A percentile compares a stretch with the other conserved stretches of the same genome.
Evolutionary conservation across 331 rosid species (phyloP).

Genomic region (Erythrophleum ivorense): DNA sequence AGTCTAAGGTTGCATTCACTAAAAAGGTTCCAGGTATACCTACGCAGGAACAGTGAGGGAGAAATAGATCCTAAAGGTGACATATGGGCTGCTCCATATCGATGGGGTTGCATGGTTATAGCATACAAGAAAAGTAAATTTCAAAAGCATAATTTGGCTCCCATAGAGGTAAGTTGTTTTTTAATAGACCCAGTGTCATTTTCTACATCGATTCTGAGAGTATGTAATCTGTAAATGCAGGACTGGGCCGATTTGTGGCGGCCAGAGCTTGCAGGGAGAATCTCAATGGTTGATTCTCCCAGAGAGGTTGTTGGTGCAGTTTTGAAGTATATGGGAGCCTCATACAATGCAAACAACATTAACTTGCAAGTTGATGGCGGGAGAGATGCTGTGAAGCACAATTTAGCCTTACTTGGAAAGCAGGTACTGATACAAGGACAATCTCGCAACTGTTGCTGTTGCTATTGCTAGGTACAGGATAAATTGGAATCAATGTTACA

Average conservation of each 20-base stretch:
- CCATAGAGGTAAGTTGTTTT: constrained; percentile 59
- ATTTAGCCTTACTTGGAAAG: constrained; percentile 68
- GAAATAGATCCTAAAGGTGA: constrained; percentile 74
- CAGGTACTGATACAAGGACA: constrained; percentile 64
- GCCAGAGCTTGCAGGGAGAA: constrained; percentile 85
- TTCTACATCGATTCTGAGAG: constrained; percentile 24
- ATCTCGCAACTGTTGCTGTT: constrained; percentile 16
- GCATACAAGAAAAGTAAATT: constrained; percentile 86
- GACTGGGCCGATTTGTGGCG: constrained; percentile 98
- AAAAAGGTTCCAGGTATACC: constrained; percentile 71
- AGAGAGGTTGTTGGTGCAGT: constrained; percentile 95
- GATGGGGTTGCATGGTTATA: constrained; percentile 96
- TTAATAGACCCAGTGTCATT: neutral
- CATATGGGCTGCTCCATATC: constrained; percentile 89
- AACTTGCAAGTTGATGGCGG: constrained; percentile 71
- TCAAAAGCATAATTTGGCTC: constrained; percentile 75
- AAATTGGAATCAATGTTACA: neutral
- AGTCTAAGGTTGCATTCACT: constrained; percentile 39
- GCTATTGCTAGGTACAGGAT: neutral
- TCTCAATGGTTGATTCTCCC: constrained; percentile 92
- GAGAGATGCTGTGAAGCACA: constrained; percentile 65
- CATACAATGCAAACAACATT: constrained; percentile 72
- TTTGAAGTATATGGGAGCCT: constrained; percentile 93
- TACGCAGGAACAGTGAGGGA: constrained; percentile 86
- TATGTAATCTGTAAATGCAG: constrained; percentile 52